phyloP scores from a whole-genome alignment of 1,284 basidiomycete genomes.

The Flammula alnicola region DNA sequence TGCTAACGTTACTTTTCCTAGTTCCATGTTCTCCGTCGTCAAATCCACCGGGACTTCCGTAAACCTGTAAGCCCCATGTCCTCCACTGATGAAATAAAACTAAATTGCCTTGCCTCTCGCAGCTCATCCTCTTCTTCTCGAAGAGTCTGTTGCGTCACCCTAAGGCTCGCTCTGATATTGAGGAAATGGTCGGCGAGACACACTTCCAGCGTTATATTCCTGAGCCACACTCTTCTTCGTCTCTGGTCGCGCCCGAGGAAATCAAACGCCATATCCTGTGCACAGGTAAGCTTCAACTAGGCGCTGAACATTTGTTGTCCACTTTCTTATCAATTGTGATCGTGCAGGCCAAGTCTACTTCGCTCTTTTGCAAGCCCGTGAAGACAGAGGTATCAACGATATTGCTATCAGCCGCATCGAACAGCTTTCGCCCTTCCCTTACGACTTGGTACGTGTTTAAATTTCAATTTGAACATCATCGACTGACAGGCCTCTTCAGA shows the following conservation, averaged over 20 bases:
- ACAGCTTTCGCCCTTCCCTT: constrained; percentile 95
- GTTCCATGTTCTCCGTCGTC: constrained; percentile 95
- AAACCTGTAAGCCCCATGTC: constrained; percentile 69
- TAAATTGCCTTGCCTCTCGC: constrained; percentile 1
- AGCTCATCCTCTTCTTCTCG: constrained; percentile 95
- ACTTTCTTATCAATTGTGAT: constrained; percentile 2
- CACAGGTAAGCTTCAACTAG: constrained; percentile 52
- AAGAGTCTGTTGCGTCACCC: constrained; percentile 96
- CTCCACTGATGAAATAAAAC: not conserved
- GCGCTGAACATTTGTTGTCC: not conserved
- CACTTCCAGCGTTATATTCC: constrained; percentile 94
- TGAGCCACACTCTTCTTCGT: constrained; percentile 67
- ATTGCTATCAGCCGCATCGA: constrained; percentile 94
- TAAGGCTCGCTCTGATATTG: constrained; percentile 83
- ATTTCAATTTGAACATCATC: not conserved
- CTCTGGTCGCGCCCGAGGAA: constrained; percentile 80
- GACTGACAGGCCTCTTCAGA: constrained; percentile 44
- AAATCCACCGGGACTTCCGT: constrained; percentile 95
- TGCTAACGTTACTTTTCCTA: constrained; percentile 32
- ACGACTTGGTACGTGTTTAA: constrained; percentile 72
- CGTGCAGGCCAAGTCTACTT: constrained; percentile 90
- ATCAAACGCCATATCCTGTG: constrained; percentile 93
- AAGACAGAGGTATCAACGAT: constrained; percentile 88
- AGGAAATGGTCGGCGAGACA: constrained; percentile 89
- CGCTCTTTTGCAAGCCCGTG: constrained; percentile 86